Percentiles rank a stretch among this genome's conserved stretches.
Evolutionary conservation across 2,329 filamentous ascomycete species (phyloP).

Genomic region (Colletotrichum phormii): DNA sequence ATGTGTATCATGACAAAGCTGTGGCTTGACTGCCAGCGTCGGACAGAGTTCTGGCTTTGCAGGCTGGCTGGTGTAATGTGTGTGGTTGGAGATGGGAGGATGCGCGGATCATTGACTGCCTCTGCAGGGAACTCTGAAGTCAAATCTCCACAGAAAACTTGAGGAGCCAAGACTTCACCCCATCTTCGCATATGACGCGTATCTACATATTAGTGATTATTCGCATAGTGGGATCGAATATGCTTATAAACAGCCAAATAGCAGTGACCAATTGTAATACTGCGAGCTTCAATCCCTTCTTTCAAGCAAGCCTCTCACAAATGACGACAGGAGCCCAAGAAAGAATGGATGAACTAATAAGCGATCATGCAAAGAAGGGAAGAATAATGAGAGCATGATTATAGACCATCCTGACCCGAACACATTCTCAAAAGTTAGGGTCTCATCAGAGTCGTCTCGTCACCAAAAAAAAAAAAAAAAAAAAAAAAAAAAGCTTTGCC

Average conservation of each 20-base stretch:
- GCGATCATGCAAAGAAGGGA: not conserved
- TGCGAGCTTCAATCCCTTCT: not conserved
- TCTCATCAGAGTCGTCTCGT: not conserved
- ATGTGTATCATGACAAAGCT: not conserved
- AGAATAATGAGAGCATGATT: not conserved
- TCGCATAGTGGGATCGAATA: not conserved
- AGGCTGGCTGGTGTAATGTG: not conserved
- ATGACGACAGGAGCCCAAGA: not conserved
- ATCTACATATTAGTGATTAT: not conserved
- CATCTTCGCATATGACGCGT: not conserved
- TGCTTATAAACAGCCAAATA: not conserved
- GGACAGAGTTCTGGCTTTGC: not conserved
- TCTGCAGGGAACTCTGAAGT: not conserved
- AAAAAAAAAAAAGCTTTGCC: too few species aligned
- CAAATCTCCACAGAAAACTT: not conserved
- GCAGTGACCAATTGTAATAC: not conserved
- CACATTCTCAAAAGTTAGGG: not conserved
- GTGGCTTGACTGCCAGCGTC: not conserved
- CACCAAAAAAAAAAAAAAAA: too few species aligned
- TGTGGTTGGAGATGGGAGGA: constrained; percentile 12
- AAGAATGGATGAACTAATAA: not conserved
- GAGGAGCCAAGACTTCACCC: not conserved
- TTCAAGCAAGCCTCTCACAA: not conserved
- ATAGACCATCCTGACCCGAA: not conserved
- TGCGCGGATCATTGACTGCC: constrained; percentile 1